phyloP scores from a whole-genome alignment of 768 basidiomycete species.

The Lentinula raphanica region DNA sequence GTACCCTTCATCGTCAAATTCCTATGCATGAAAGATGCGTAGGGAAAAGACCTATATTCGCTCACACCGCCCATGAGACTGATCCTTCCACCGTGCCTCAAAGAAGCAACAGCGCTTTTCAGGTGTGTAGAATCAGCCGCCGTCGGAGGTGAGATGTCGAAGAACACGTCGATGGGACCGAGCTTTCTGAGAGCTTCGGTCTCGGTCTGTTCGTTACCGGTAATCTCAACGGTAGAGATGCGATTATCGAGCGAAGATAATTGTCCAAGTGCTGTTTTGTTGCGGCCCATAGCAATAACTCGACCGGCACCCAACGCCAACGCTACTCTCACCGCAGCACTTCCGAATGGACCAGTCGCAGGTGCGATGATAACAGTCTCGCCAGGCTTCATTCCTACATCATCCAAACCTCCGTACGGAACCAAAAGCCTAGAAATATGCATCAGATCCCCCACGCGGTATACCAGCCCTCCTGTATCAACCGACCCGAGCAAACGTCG shows the following conservation, averaged over 20 bases:
- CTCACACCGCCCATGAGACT: background rate
- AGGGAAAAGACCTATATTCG: background rate
- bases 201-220: background rate
- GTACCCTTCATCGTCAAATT: background rate
- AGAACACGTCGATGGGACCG: background rate
- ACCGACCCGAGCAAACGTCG: background rate
- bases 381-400: background rate
- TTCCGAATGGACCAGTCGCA: conserved; percentile 9
- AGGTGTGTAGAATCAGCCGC: background rate
- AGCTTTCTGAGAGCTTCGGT: background rate
- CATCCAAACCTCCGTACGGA: background rate
- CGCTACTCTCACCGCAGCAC: conserved; percentile 5
- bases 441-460: background rate
- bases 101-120: background rate
- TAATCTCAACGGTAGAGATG: background rate
- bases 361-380: conserved; percentile 6
- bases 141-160: background rate
- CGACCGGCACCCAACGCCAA: conserved; percentile 11
- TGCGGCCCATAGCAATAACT: conserved; percentile 8
- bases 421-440: background rate
- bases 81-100: background rate
- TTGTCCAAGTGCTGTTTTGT: background rate
- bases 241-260: background rate
- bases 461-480: background rate
- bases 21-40: background rate